Base-by-base conservation (phyloP, 768 basidiomycete genomes). In the Leccinum broughii region DNA sequence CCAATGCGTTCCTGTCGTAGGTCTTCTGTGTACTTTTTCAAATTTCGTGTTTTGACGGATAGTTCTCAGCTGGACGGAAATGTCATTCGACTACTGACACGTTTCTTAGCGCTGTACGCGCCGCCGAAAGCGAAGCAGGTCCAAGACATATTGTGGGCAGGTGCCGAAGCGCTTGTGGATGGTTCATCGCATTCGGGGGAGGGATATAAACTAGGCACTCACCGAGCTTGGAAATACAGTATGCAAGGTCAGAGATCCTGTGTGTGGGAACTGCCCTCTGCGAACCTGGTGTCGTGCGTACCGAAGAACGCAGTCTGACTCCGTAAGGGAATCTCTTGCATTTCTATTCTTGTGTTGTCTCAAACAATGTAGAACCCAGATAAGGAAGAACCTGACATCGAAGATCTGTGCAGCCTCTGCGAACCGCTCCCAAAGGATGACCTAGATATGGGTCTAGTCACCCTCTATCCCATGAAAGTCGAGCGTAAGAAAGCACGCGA, bases 141-240 rank as follows among this genome's bases (percentile, higher is more conserved):
- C 1, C 82, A 92, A 55, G 88, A 93, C 66, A 73, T 90, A 55
- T 76, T 98, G n/a, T 97, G 95, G 94, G 74, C 79, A 6, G 87
- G 84, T 5, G 95, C 95, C 1, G 79, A 79, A 44, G 80, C 78
- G 3, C 81, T 97, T 71, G 89, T 97, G 10, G 74, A 83, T 44
- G 77, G 63, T 14, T 70, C 78, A 0, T 66, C 82, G 35, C 72
- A 81, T 62, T 84, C 93, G 0, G 93, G 28, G 28, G 26, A 26
- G 94, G 17, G 92, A 95, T 70, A 80, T 95, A 64, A 96, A 96
- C 68, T 90, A 97, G 76, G 94, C 92, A 14, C 79, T 98, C 54
- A 98, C 97, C 72, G 95, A 98, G 70, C 85, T 98, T 7, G 95
- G 95, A 53, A 92, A 91, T 70, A 96, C 93, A 3, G 83, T 97